phyloP scores from a whole-genome alignment of 768 basidiomycete genomes.

The Daedaleopsis nitida region DNA sequence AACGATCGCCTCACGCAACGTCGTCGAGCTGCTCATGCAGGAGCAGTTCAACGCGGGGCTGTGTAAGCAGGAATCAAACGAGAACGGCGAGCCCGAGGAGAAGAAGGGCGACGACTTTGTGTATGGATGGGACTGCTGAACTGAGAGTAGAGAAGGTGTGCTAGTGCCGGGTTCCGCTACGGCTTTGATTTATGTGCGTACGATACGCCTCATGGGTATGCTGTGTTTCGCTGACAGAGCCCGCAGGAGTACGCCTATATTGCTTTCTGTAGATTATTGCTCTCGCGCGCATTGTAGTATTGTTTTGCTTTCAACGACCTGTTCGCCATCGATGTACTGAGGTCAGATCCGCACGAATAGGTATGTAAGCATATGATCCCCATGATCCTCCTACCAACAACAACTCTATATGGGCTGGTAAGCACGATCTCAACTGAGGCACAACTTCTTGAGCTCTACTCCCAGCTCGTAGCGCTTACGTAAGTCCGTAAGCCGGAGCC shows the following conservation, averaged over 20 bases:
- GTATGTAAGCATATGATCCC: too few species aligned
- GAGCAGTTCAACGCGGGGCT: slow-evolving; percentile 74
- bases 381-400: too few species aligned
- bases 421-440: too few species aligned
- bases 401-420: too few species aligned
- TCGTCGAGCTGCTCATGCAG: slow-evolving; percentile 75
- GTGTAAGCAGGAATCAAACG: slow-evolving; percentile 39
- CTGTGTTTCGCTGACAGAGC: too few species aligned
- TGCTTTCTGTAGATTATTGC: neutral
- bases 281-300: neutral
- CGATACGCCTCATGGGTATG: neutral
- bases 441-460: too few species aligned
- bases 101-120: slow-evolving; percentile 23
- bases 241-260: neutral
- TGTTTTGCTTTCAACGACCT: neutral
- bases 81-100: slow-evolving; percentile 7
- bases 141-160: neutral
- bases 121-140: slow-evolving; percentile 27
- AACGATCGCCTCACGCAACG: slow-evolving; percentile 79
- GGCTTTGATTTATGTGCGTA: neutral
- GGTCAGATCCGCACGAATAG: too few species aligned
- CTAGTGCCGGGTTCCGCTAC: neutral
- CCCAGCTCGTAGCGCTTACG: too few species aligned
- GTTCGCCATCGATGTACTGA: too few species aligned
- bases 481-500: too few species aligned